Base-by-base conservation (phyloP, 2,329 filamentous ascomycete genomes). In the Pseudocercospora pini-densiflorae region DNA sequence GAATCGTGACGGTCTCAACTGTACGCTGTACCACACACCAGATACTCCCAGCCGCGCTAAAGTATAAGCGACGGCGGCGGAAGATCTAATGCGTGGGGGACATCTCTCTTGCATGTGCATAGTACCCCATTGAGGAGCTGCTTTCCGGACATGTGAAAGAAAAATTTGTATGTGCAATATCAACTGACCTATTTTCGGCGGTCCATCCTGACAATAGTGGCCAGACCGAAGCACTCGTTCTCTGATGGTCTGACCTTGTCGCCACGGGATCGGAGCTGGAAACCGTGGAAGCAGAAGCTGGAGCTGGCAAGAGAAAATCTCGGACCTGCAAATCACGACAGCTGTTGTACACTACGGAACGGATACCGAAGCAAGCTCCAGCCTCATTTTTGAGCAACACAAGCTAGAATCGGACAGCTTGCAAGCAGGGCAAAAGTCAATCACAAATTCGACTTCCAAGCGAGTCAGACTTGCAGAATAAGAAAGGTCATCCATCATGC, bases 401-500 rank as follows among this genome's bases (percentile, higher is more conserved):
- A n/a, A 23, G 51, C 51, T 27, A 54, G 14, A 27, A 29, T n/a
- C 24, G 24, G 24, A 54, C 24, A 54, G 45, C 45, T 49, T n/a
- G n/a, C 45, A 24, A 49, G 45, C 45, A 49, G 47, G 47, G 47
- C 47, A 23, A 51, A 51, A 51, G 21, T 24, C 47, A 51, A 51
- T 23, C 19, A 12, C 47, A 24, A 27, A 23, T 14, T 23, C 12
- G 3, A 51, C 47, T 27, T 51, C 10, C 21, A 16, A 33, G 27
- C 23, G 23, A 55, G 23, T 33, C 8, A 55, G 27, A 5, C 16
- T 23, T 19, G 27, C 53, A 55, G 27, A 51, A 49, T 14, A 21
- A 49, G 23, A 49, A 27, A n/a, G 23, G 5, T 16, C 16, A 8
- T 40, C 36, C 53, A 69, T 19, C 51, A 94, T 94, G 91, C 88